These are phyloP conservation scores for Chytriomyces sp. DNA, from an alignment of 192 early-diverging fungal species.

Conservation along the genomic window DNA sequence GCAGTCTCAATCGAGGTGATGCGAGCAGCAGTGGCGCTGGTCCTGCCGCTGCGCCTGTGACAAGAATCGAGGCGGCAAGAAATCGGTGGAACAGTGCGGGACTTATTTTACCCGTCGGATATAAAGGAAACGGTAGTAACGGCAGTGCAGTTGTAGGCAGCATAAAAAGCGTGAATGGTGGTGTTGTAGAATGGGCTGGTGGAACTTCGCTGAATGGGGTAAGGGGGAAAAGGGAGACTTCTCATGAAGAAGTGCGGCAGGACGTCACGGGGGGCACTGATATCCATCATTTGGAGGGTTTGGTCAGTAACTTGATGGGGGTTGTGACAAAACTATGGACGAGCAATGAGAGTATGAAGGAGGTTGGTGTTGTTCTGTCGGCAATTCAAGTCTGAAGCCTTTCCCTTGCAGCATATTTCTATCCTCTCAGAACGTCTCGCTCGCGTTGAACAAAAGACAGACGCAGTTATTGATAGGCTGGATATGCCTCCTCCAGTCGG, in stretches of 20 bases:
- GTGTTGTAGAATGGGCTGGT: neutral
- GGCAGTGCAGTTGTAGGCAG: neutral
- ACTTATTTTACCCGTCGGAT: conserved; percentile 4
- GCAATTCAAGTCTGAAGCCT: neutral
- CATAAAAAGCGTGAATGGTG: neutral
- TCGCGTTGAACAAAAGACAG: conserved; percentile 8
- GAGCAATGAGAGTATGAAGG: conserved; percentile 16
- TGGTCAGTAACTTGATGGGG: conserved; percentile 9
- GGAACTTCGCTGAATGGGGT: neutral
- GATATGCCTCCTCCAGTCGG: too few relatives aligned
- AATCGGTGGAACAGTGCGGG: conserved; percentile 22
- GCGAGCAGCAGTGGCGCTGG: neutral
- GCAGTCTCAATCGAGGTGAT: conserved; percentile 1
- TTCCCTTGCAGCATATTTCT: conserved; percentile 5
- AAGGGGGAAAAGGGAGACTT: neutral
- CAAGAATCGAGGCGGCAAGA: conserved; percentile 11
- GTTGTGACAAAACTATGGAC: conserved; percentile 9
- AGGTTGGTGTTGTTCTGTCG: conserved; percentile 12
- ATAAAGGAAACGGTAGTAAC: neutral
- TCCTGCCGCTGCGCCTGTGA: neutral
- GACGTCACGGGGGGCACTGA: neutral
- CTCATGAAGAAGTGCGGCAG: neutral
- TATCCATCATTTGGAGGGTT: neutral
- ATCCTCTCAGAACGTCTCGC: conserved; percentile 9
- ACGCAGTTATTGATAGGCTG: neutral